Evolutionary conservation across 2,329 filamentous ascomycete species (phyloP), one percentile per base, ranked within the genome.

Genomic region (Beauveria brongniartii): DNA sequence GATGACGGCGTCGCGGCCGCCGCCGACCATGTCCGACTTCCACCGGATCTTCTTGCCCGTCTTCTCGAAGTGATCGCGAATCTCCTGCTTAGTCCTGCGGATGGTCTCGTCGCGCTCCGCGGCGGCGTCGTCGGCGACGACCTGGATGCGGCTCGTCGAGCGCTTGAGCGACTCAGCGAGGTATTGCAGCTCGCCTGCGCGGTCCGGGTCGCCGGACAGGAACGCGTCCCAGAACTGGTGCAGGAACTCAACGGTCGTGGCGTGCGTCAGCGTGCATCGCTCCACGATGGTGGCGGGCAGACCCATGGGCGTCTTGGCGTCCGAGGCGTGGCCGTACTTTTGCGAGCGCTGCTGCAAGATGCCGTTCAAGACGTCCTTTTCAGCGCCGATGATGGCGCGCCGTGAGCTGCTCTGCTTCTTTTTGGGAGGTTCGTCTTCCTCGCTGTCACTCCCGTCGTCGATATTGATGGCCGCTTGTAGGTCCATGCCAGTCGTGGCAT

Each of bases 221-320:
- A 96, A 99, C 0, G 92, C 86, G 40, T 85, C 83, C 93, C 93
- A 99, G 77, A 99, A 99, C 72, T 97, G 95, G 68, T 93, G 90
- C n/a, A 99, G 78, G 69, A 97, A 99, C 70, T 99, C 94, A 43
- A 90, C 88, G 0, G 91, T 95, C 0, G 94, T 99, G 58, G 92
- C 92, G 71, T 97, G 92, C 0, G 93, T 96, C 60, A 85, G 73
- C 46, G 75, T 76, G 65, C 83, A 86, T 60, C 83, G 83, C 48
- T 86, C 79, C 4, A 83, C 77, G 22, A 89, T 76, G 1, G 82
- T 78, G 1, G 76, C 69, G 3, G 87, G 77, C 3, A 77, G 68
- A 26, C 80, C 78, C 85, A 80, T 89, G 65, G 74, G 81, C 56
- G 71, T 80, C 66, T 68, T 78, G 68, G 74, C 76, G 67, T 77